Conservation (phyloP, 2,329 filamentous ascomycete species). For the Verticillium tricorpus region DNA sequence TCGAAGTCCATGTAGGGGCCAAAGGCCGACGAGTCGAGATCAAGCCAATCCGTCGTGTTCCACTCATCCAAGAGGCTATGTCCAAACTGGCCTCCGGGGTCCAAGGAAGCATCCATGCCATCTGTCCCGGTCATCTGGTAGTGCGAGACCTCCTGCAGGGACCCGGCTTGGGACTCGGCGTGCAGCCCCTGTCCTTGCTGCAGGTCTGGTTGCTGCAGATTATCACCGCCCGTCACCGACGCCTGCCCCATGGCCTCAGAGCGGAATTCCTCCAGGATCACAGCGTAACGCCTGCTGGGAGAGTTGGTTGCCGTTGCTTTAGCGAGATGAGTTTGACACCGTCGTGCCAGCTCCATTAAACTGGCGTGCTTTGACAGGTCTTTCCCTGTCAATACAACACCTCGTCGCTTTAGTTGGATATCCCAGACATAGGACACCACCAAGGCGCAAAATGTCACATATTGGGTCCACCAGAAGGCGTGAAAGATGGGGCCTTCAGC, state of each 20-base stretch:
- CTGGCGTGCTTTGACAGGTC: slow-evolving; percentile 11
- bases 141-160: neutral
- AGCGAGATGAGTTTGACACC: slow-evolving; percentile 33
- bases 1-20: slow-evolving; percentile 13
- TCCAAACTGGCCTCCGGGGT: neutral
- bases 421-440: slow-evolving; percentile 49
- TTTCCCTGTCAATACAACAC: neutral
- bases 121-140: neutral
- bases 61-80: slow-evolving; percentile 9
- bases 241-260: slow-evolving; percentile 12
- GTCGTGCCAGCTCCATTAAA: slow-evolving; percentile 31
- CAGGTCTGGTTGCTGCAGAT: neutral
- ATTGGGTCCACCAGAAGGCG: slow-evolving; percentile 50
- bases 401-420: slow-evolving; percentile 35
- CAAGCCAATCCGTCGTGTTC: slow-evolving; percentile 11
- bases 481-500: slow-evolving; percentile 30
- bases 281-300: slow-evolving; percentile 15
- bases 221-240: neutral
- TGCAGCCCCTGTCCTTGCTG: neutral
- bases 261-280: slow-evolving; percentile 16
- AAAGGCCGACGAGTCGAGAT: slow-evolving; percentile 17
- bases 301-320: slow-evolving; percentile 18
- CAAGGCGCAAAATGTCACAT: slow-evolving; percentile 48
- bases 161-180: neutral
- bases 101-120: neutral